phyloP scores from a whole-genome alignment of 148 eudicot species.

The Silene uniflora region DNA sequence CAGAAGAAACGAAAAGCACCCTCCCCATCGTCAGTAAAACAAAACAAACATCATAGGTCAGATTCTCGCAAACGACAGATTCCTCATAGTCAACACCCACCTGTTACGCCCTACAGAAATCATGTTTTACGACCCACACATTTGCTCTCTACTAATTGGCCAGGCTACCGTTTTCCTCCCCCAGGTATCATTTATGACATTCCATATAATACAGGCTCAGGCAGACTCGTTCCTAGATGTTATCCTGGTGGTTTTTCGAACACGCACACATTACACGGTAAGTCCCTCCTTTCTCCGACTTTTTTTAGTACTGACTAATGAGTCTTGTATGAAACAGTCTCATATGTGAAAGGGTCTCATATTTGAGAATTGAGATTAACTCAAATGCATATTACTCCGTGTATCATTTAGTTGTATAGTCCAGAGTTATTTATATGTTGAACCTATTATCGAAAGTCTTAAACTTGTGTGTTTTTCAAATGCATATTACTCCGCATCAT shows the following conservation, averaged over 20 bases:
- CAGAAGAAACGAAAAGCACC: conserved; percentile 8
- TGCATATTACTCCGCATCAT: neutral
- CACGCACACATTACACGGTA: neutral
- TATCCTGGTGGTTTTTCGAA: neutral
- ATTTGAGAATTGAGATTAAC: neutral
- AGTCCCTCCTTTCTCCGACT: neutral
- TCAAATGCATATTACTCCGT: neutral
- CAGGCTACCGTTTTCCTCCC: neutral
- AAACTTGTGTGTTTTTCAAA: neutral
- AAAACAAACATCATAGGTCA: conserved; percentile 1
- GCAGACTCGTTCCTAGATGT: neutral
- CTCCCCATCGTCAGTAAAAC: neutral
- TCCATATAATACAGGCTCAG: neutral
- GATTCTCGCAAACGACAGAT: neutral
- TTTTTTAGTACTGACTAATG: no score
- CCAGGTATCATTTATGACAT: neutral
- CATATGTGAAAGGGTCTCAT: neutral
- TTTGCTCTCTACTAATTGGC: neutral
- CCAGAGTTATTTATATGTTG: no score
- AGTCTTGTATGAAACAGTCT: neutral
- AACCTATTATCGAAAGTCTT: no score
- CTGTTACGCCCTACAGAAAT: neutral
- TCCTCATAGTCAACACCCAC: neutral
- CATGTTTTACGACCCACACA: neutral
- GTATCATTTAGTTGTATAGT: neutral